These are phyloP conservation scores for Phytophthora podocarpi DNA, from an alignment of 352 stramenopile genomes.

Conservation along the genomic window DNA sequence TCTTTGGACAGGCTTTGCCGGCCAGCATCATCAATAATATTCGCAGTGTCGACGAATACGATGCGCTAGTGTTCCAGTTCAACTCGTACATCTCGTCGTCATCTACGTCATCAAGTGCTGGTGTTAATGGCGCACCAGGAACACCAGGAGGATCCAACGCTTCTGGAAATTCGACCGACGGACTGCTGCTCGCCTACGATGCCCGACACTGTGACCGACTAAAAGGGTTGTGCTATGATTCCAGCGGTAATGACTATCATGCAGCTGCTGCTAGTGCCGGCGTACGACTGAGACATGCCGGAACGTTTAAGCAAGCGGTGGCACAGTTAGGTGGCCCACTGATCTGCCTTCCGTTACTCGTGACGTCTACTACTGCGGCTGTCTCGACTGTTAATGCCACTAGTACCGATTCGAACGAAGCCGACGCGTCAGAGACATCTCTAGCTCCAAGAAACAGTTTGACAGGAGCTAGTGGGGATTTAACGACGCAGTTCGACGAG, in stretches of 20 bases:
- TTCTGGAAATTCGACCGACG: conserved; percentile 48
- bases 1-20: conserved; percentile 65
- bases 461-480: conserved; percentile 12
- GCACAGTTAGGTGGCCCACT: conserved; percentile 68
- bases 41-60: conserved; percentile 71
- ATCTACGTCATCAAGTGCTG: conserved; percentile 49
- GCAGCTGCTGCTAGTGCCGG: conserved; percentile 58
- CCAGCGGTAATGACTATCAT: conserved; percentile 72
- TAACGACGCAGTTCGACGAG: conserved; percentile 76
- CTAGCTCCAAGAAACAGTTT: conserved; percentile 12
- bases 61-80: conserved; percentile 78
- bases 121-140: conserved; percentile 31
- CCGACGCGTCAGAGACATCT: conserved; percentile 1
- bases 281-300: conserved; percentile 64
- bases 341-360: conserved; percentile 67
- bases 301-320: conserved; percentile 74
- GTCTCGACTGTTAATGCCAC: conserved; percentile 35
- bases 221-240: conserved; percentile 71
- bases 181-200: conserved; percentile 69
- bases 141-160: conserved; percentile 27
- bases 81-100: conserved; percentile 81
- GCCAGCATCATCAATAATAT: conserved; percentile 72
- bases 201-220: conserved; percentile 65
- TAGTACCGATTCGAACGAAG: conserved; percentile 8
- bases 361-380: conserved; percentile 49